Base-by-base conservation (phyloP, 169 alveolate genomes). In the Plasmodium coatneyi region DNA sequence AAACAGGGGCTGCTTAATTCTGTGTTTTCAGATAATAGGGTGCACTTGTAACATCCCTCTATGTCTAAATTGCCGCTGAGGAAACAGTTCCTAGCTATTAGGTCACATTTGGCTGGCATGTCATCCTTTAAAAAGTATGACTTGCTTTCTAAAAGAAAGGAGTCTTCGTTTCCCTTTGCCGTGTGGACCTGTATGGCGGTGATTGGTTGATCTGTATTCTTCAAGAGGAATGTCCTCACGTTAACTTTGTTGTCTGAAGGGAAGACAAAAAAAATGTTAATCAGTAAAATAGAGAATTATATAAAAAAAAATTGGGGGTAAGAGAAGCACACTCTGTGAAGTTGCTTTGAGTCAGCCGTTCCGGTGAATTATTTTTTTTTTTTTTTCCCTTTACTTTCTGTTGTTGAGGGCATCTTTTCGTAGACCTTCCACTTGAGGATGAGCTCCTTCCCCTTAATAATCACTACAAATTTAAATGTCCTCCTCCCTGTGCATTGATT, bases 371-470 rank as follows among this genome's bases (percentile, higher is more conserved):
- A n/a, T 19, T 60, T 60, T 19, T 60, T 19, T 60, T n/a, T 60
- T 60, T 60, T 22, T 60, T 60, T 25, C n/a, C 34, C 3, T 16
- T 60, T 60, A 60, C 74, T 60, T 28, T 25, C 32, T 12, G 74
- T 19, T 60, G 28, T 14, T 0, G 74, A 60, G 1, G 74, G 28
- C 4, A 12, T 28, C 14, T 16, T 4, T 19, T 60, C 74, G 32
- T 60, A 60, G 34, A 60, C 74, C 74, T 60, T 60, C 74, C 74
- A 60, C 74, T 60, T 60, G n/a, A 60, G 74, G 32, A 60, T 25
- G 5, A 81, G 41, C 66, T 49, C 78, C 5, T 16, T n/a, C 74
- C 60, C 54, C 30, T 52, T 41, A 30, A 81, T 2, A 5, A 14
- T 32, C 36, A 52, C 60, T 12, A 81, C 56, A 3, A 81, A 49